These are phyloP conservation scores for Pyricularia sp. DNA, from an alignment of 2,329 filamentous ascomycete genomes.

Conservation along the genomic window DNA sequence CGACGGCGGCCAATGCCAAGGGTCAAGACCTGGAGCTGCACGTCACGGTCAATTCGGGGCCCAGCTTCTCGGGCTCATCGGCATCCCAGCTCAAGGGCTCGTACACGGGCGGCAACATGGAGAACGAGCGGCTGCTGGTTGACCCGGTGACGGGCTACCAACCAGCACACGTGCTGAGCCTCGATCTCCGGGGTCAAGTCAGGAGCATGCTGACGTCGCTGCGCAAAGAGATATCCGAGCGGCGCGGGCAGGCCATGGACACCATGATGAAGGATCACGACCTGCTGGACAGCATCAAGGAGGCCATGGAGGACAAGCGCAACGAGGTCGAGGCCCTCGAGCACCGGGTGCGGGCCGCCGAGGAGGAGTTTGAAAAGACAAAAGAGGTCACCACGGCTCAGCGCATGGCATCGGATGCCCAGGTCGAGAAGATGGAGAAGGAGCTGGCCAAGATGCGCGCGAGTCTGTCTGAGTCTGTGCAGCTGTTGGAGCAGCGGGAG, in stretches of 20 bases:
- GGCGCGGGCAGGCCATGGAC: conserved; percentile 72
- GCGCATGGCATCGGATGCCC: conserved; percentile 79
- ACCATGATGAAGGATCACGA: conserved; percentile 93
- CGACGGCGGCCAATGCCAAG: conserved; percentile 75
- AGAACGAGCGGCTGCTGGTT: conserved; percentile 69
- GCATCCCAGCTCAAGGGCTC: conserved; percentile 33
- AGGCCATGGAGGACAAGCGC: conserved; percentile 92
- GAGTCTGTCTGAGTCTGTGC: conserved; percentile 74
- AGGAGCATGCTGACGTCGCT: conserved; percentile 70
- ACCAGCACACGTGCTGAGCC: conserved; percentile 76
- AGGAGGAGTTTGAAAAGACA: conserved; percentile 89
- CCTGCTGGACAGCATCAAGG: conserved; percentile 85
- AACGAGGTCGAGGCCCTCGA: conserved; percentile 87
- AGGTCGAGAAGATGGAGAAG: conserved; percentile 98
- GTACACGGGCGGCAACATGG: conserved; percentile 22
- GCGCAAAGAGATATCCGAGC: conserved; percentile 86
- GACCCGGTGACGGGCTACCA: conserved; percentile 82
- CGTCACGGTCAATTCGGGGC: conserved; percentile 68
- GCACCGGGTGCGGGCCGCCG: conserved; percentile 77
- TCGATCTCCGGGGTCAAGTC: conserved; percentile 76
- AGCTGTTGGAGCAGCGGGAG: conserved; percentile 87
- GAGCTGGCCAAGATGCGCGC: conserved; percentile 90
- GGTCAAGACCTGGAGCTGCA: conserved; percentile 77
- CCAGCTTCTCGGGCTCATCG: conserved; percentile 61
- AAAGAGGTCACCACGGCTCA: conserved; percentile 81